Base-by-base conservation (phyloP, 73 alveolate species). In the Paramecium biaurelia region DNA sequence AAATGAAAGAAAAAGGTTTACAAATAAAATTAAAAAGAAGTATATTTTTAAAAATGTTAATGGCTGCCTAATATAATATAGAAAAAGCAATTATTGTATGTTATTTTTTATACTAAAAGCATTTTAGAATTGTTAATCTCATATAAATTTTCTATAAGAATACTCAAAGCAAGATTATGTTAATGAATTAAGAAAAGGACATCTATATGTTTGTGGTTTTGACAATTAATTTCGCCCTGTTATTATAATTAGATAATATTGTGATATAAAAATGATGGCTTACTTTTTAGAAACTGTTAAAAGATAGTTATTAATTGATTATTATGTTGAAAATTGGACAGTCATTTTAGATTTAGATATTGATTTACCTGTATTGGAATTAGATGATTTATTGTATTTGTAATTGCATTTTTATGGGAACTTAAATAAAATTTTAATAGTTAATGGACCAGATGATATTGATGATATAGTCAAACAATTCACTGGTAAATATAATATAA, bases 281-380 rank as follows among this genome's bases (percentile, higher is more conserved):
- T 79, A 79, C 72, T 79, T 43, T 79, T 23, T 79, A 45, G 90
- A 79, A 47, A 79, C 90, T 7, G 90, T 79, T 42, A 79, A 79
- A 47, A 41, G 90, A 79, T 23, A 43, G 5, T 63, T 79, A 10
- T 24, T 79, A 79, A 47, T 79, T 42, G 90, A 79, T 24, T 79
- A 79, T 45, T 79, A 79, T 79, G 90, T 79, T 79, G 90, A 79
- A 45, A 79, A 79, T 79, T 79, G 90, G 90, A 79, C 90, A 24
- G 49, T 79, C 47, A 79, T 79, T n/a, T 18, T 79, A 2, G 90
- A 79, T 45, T 26, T 79, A 23, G 90, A 79, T 79, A 42, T 7
- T 14, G 90, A 79, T 24, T 45, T 79, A 5, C 90, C 90, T 10
- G 8, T 42, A 8, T 15, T 79, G 1, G 76, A 79, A 26, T 20